Evolutionary conservation across 768 basidiomycete species (phyloP), one percentile per base, ranked within the genome.

Genomic region (Coprinopsis sp.): DNA sequence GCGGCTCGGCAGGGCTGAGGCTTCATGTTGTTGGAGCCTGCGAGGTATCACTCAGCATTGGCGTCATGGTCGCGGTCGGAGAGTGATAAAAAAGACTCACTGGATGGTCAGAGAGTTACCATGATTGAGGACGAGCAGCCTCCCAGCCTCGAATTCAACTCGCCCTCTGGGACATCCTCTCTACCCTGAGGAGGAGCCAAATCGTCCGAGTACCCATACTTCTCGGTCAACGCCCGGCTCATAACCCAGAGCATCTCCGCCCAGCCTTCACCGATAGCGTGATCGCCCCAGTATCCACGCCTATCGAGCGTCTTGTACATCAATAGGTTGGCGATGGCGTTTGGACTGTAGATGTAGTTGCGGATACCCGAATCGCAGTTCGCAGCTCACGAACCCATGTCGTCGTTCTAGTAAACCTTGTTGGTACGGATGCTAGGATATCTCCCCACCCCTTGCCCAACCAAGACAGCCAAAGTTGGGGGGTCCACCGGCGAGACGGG

Each of bases 401-500:
- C 69, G 57, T 81, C 93, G 62, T 92, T 87, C 3, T 76, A 74
- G 68, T 92, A 89, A 40, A 66, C 67, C 59, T 73, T 73, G 38
- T 73, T 86, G 67, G 86, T 87, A 38, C 93, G 81, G 59, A 93
- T 86, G 92, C 94, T 40, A 96, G 68, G 70, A 84, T 91, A 56
- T 93, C 89, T 52, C 93, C 93, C 93, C 93, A 96, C 11, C 93
- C 93, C 67, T 96, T 91, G 54, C 94, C 94, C 88, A 98, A 11
- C 91, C 91, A 47, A 98, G 81, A 63, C 94, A 96, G 2, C 87
- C 89, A 24, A 90, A 93, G 69, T 95, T 90, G 44, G 79, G 74
- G 0, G 93, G 93, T 2, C 95, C 95, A 64, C 95, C 95, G 6
- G 95, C 97, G 51, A 97, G 64, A 57, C 95, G 87, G 3, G 92